Conservation (phyloP, 495 filamentous ascomycete genomes). For the Annulohypoxylon nitens region DNA sequence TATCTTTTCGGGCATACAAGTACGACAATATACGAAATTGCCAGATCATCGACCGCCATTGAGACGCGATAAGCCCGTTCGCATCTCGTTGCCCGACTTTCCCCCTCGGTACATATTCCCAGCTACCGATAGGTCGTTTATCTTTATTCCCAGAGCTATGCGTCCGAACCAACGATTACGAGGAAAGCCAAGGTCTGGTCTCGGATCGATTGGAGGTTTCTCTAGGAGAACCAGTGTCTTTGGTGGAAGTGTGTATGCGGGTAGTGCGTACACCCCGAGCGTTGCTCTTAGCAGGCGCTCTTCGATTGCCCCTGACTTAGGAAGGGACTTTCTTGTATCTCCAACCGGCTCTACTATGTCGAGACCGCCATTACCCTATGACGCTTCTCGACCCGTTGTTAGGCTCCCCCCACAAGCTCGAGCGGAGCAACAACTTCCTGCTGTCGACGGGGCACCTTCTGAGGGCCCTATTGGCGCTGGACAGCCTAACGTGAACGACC, state of each 20-base stretch:
- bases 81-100: slow-evolving; percentile 86
- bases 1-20: slow-evolving; percentile 75
- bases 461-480: slow-evolving; percentile 29
- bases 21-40: slow-evolving; percentile 90
- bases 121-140: slow-evolving; percentile 88
- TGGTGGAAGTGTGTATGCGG: slow-evolving; percentile 82
- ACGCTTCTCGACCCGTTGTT: slow-evolving; percentile 81
- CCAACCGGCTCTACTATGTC: slow-evolving; percentile 82
- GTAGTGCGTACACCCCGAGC: slow-evolving; percentile 89
- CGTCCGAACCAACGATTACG: slow-evolving; percentile 88
- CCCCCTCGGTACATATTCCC: slow-evolving; percentile 91
- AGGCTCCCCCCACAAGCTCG: slow-evolving; percentile 79
- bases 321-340: slow-evolving; percentile 79
- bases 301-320: slow-evolving; percentile 81
- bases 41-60: slow-evolving; percentile 95
- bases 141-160: slow-evolving; percentile 95
- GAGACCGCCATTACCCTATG: slow-evolving; percentile 70
- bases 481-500: slow-evolving; percentile 61
- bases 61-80: slow-evolving; percentile 95
- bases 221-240: slow-evolving; percentile 77
- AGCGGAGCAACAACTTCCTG: slow-evolving; percentile 50
- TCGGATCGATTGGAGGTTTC: slow-evolving; percentile 75
- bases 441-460: slow-evolving; percentile 41
- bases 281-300: slow-evolving; percentile 92
- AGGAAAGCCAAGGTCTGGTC: slow-evolving; percentile 76